These are phyloP conservation scores for Cocos nucifera DNA, from an alignment of 176 grass and related monocot genomes.

Conservation along the genomic window DNA sequence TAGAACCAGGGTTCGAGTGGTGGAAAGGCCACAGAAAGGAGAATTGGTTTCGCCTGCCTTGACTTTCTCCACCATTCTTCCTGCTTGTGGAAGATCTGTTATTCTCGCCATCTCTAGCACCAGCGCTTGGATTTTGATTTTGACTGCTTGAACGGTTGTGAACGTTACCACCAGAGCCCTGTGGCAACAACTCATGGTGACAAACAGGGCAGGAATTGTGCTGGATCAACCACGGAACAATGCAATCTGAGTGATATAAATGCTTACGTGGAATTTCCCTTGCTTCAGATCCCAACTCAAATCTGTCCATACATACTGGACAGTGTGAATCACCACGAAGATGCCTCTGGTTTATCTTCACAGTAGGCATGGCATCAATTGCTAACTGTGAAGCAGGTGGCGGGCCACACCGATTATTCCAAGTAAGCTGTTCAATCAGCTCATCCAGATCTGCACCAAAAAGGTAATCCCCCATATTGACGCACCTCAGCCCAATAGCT, in stretches of 20 bases:
- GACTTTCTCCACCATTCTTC: conserved; percentile 13
- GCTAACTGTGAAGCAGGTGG: conserved; percentile 44
- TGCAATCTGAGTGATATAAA: conserved; percentile 77
- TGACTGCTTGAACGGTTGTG: conserved; percentile 5
- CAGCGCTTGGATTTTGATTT: background rate
- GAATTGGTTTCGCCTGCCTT: conserved; percentile 19
- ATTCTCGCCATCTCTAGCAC: background rate
- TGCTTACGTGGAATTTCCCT: conserved; percentile 94
- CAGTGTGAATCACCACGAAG: conserved; percentile 53
- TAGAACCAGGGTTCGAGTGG: conserved; percentile 21
- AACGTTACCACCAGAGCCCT: conserved; percentile 4
- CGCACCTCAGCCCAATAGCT: conserved; percentile 24
- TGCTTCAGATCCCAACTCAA: conserved; percentile 57
- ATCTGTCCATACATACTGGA: conserved; percentile 72
- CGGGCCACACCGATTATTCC: conserved; percentile 36
- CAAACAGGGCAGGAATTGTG: conserved; percentile 96
- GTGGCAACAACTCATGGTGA: conserved; percentile 54
- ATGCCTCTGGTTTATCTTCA: conserved; percentile 61
- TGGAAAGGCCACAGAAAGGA: conserved; percentile 60
- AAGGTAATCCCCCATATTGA: conserved; percentile 40
- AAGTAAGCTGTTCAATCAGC: conserved; percentile 52
- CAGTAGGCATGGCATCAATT: conserved; percentile 64
- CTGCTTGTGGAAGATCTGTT: conserved; percentile 2
- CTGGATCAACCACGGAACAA: conserved; percentile 75
- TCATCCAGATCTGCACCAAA: conserved; percentile 43